Conservation (phyloP, 106 monocot genomes). For the Platanthera zijinensis region DNA sequence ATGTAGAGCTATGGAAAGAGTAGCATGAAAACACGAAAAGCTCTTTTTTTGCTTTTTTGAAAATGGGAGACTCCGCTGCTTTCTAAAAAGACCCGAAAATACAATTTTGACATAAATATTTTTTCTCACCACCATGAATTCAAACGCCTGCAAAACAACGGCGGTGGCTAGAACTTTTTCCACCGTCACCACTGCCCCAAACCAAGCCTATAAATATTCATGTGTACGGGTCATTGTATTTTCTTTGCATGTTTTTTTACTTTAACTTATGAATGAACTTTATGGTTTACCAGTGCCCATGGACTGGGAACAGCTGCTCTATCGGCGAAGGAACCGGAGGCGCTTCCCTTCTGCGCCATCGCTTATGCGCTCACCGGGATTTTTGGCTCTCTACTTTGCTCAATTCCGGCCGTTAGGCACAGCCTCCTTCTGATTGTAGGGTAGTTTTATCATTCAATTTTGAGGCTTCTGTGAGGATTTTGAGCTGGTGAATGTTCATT, state of each 20-base stretch:
- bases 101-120: no score
- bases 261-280: no score
- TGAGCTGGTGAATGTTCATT: neutral
- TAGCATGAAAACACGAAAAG: no score
- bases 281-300: conserved; percentile 60
- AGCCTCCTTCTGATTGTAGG: conserved; percentile 68
- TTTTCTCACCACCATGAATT: no score
- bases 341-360: conserved; percentile 95
- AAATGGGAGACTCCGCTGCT: no score
- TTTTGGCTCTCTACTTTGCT: conserved; percentile 86
- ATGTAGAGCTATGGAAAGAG: no score
- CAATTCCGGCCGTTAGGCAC: conserved; percentile 73
- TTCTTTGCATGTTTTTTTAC: neutral
- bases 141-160: no score
- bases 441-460: neutral
- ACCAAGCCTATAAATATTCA: no score
- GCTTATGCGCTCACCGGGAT: conserved; percentile 86
- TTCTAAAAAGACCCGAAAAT: no score
- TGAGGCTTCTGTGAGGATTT: neutral
- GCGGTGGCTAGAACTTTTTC: no score
- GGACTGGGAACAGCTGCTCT: conserved; percentile 94
- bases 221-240: neutral
- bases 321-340: conserved; percentile 96
- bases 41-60: no score
- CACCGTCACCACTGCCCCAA: no score